Evolutionary conservation across 2,329 filamentous ascomycete species (phyloP).

Genomic region (Botrytis porri): DNA sequence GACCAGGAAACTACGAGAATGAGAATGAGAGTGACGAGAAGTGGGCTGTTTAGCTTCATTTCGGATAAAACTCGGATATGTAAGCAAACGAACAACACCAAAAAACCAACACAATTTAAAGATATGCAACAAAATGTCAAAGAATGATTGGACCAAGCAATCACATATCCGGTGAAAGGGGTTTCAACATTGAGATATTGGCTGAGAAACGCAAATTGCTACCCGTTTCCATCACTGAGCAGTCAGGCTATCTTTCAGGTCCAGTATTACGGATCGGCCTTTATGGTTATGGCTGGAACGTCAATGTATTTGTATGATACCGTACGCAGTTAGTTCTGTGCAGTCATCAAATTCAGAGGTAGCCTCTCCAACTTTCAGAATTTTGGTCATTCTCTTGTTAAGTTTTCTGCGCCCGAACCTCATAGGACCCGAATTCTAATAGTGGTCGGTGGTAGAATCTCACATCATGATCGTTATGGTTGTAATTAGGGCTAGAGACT

Average conservation of each 20-base stretch:
- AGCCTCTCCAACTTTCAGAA: background rate
- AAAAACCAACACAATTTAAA: background rate
- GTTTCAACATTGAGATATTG: background rate
- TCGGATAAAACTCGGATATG: constrained; percentile 14
- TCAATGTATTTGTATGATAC: background rate
- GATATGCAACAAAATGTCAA: background rate
- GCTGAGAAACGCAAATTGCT: background rate
- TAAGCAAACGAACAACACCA: background rate
- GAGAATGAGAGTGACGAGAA: background rate
- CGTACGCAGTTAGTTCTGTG: background rate
- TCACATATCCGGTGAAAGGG: background rate
- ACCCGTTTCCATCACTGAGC: background rate
- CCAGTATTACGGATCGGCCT: background rate
- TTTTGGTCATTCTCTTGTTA: background rate
- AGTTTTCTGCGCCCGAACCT: background rate
- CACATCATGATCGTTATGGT: background rate
- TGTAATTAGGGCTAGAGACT: background rate
- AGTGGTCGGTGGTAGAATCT: background rate
- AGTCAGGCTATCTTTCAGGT: background rate
- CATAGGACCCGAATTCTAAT: background rate
- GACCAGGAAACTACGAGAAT: background rate
- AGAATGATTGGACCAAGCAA: background rate
- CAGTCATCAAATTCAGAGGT: background rate
- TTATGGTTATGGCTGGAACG: background rate
- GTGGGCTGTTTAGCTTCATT: constrained; percentile 17